These are phyloP conservation scores for Kondoa malvinella DNA, from an alignment of 768 basidiomycete species.

Conservation along the genomic window DNA sequence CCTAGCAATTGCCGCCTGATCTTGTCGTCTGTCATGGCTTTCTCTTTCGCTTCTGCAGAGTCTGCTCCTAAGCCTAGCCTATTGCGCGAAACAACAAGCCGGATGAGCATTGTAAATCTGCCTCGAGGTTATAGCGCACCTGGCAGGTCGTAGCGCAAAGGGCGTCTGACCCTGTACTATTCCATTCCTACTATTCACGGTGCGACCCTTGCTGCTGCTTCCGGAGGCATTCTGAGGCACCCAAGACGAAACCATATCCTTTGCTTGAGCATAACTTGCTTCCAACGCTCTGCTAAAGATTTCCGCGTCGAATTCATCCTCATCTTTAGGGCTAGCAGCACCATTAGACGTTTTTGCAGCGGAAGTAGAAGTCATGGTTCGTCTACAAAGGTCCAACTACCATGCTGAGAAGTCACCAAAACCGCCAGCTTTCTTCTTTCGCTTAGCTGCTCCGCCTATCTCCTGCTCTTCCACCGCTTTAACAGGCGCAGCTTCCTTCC, in stretches of 20 bases:
- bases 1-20: background rate
- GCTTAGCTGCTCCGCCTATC: conserved; percentile 32
- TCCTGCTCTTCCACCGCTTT: conserved; percentile 13
- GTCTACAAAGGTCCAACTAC: conserved; percentile 32
- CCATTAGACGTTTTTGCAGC: background rate
- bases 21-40: background rate
- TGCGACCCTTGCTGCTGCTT: background rate
- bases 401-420: conserved; percentile 84
- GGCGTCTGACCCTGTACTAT: background rate
- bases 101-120: background rate
- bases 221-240: too few species aligned
- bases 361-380: background rate
- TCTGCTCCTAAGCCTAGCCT: conserved; percentile 1
- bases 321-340: background rate
- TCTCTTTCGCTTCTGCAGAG: background rate
- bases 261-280: background rate
- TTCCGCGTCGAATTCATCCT: background rate
- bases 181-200: background rate
- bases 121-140: background rate
- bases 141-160: background rate
- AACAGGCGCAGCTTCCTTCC: background rate
- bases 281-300: background rate
- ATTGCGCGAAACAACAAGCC: background rate
- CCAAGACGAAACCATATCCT: background rate
- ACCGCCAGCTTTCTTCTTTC: conserved; percentile 67